Percentiles rank a stretch among this genome's conserved stretches.
phyloP scores from a whole-genome alignment of 2,329 filamentous ascomycete species.

The Fusarium sarcochroum region DNA sequence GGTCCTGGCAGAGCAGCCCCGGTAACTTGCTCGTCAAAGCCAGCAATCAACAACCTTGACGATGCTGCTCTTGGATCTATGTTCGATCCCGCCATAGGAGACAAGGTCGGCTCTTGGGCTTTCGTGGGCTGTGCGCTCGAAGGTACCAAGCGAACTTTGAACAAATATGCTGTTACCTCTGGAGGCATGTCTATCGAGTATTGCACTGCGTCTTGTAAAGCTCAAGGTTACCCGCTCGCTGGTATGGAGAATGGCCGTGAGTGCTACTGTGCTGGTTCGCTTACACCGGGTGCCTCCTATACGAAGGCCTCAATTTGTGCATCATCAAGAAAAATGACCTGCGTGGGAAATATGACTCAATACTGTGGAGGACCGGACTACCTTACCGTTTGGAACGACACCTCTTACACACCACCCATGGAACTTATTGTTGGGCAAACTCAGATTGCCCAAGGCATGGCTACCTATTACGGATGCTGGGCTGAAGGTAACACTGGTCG shows the following conservation, averaged over 20 bases:
- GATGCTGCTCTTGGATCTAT: constrained; percentile 20
- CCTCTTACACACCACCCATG: constrained; percentile 34
- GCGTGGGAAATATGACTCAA: constrained; percentile 40
- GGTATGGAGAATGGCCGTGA: constrained; percentile 42
- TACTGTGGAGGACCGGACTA: constrained; percentile 40
- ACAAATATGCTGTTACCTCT: constrained; percentile 34
- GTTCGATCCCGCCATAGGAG: constrained; percentile 35
- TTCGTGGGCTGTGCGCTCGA: constrained; percentile 41
- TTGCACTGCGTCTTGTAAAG: constrained; percentile 40
- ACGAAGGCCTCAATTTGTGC: constrained; percentile 30
- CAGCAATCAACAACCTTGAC: constrained; percentile 27
- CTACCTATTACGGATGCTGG: constrained; percentile 41
- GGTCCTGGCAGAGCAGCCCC: constrained; percentile 30
- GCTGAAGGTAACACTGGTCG: constrained; percentile 31
- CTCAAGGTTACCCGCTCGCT: constrained; percentile 39
- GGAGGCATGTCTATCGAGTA: constrained; percentile 39
- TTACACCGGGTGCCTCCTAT: constrained; percentile 37
- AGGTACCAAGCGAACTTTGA: constrained; percentile 29
- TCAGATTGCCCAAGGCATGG: constrained; percentile 32
- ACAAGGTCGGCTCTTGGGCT: constrained; percentile 38
- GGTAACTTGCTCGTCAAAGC: constrained; percentile 18
- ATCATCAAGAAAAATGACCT: constrained; percentile 38
- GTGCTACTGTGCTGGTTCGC: constrained; percentile 38
- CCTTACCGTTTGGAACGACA: constrained; percentile 44
- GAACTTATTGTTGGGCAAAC: constrained; percentile 36